A percentile compares a stretch with the other conserved stretches of the same genome.
These are phyloP conservation scores for Apiotrichum mycotoxinovorans DNA, from an alignment of 1,284 basidiomycete species.

Conservation along the genomic window DNA sequence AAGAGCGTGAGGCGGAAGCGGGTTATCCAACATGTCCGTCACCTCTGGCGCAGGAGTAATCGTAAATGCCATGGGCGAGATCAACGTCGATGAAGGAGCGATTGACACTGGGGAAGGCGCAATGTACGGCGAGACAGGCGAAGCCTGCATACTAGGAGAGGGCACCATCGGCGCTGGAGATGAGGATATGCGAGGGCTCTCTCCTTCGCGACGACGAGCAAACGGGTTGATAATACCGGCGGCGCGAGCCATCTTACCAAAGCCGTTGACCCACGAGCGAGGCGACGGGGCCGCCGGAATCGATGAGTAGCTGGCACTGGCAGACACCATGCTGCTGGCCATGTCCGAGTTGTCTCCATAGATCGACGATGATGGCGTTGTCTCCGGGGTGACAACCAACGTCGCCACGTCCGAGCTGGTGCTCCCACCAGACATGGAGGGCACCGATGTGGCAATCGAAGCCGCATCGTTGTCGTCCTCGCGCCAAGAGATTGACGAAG, in stretches of 20 bases:
- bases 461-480: constrained; percentile 14
- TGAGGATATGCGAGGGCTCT: constrained; percentile 1
- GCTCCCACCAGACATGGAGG: constrained; percentile 15
- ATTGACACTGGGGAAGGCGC: constrained; percentile 14
- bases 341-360: constrained; percentile 10
- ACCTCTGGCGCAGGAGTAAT: constrained; percentile 20
- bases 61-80: constrained; percentile 17
- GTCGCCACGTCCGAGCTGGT: constrained; percentile 7
- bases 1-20: constrained; percentile 15
- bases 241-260: constrained; percentile 44
- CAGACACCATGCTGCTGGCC: neutral
- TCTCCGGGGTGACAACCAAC: constrained; percentile 13
- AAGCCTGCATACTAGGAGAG: constrained; percentile 3
- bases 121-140: constrained; percentile 10
- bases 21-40: constrained; percentile 15
- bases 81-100: constrained; percentile 1
- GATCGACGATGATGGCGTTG: constrained; percentile 18
- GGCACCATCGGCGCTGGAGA: neutral
- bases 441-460: constrained; percentile 18
- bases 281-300: constrained; percentile 14
- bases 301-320: neutral
- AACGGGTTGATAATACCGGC: constrained; percentile 29
- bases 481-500: constrained; percentile 12
- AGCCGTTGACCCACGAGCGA: constrained; percentile 36
- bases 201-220: constrained; percentile 23